Evolutionary conservation across 129 eudicot genomes (phyloP), one percentile per base, ranked within the genome.

Genomic region (Calendula officinalis): DNA sequence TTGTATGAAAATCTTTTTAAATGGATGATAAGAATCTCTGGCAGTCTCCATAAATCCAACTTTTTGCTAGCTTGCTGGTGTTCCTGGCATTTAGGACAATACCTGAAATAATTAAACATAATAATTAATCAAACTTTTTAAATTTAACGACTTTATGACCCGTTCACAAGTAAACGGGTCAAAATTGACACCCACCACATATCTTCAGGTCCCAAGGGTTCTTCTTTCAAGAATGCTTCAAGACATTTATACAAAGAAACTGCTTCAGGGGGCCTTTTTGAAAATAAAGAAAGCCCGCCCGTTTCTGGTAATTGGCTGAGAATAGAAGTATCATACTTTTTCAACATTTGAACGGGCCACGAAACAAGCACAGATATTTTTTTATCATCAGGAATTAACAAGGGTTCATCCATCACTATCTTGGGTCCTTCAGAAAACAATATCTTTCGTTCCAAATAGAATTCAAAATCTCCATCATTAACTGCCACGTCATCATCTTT

Each of bases 131-230:
- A 22, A 22, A 22, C 1, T 0, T 49, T 51, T 51, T 8, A 15
- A 17, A 14, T 2, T 16, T 51, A 51, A 8, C 5, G 4, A 3
- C 7, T 45, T 43, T 45, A 89, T n/a, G 13, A 12, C 45, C 30
- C 44, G 14, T 2, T 57, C 30, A 37, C 11, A 11, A 36, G 8
- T 38, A 37, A 36, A 36, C 3, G 33, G 41, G 42, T 35, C 43
- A 38, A 56, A 56, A 57, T 37, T 16, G 8, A 15, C 4, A 47
- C 59, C 7, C 45, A 91, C 97, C 97, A 91, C 97, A 87, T 87
- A 69, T 87, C 95, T 30, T 91, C 94, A 1, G 94, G 95, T 61
- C 97, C 97, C 78, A 91, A 78, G 13, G 97, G 97, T 79, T 91
- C 97, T 87, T 87, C 95, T 73, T 80, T 91, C 80, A 91, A 61